A percentile compares a stretch with the other conserved stretches of the same genome.
Conservation (phyloP, 306 rosid genomes). For the Prunus kanzakura region DNA sequence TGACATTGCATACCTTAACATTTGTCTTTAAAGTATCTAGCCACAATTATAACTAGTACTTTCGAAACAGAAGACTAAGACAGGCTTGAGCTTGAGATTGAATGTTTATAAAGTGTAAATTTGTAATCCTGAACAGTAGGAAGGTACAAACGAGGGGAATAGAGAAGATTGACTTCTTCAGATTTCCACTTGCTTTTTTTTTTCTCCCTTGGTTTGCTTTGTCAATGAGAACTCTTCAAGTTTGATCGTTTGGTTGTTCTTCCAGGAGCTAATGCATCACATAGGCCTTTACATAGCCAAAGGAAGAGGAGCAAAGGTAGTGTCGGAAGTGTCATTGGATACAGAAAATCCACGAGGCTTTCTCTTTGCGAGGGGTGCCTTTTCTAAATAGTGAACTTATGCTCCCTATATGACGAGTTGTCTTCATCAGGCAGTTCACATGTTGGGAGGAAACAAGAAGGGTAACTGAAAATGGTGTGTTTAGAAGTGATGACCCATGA, state of each 20-base stretch:
- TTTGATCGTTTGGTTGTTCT: not conserved
- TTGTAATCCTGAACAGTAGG: not conserved
- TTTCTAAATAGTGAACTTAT: not conserved
- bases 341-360: slow-evolving; percentile 11
- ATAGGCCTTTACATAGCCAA: slow-evolving; percentile 74
- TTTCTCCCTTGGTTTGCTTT: not conserved
- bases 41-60: not conserved
- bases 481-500: not conserved
- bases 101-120: not conserved
- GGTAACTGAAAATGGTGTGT: not conserved
- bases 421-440: not conserved
- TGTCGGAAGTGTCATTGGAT: slow-evolving; percentile 62
- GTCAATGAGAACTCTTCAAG: not conserved
- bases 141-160: not conserved
- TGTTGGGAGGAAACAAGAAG: not conserved
- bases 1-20: not conserved
- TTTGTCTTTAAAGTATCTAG: not conserved
- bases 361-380: not conserved
- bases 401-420: not conserved
- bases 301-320: slow-evolving; percentile 90
- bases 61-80: not conserved
- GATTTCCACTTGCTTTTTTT: not conserved
- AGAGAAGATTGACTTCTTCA: not conserved
- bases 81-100: not conserved
- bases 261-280: slow-evolving; percentile 84